Evolutionary conservation across 2,329 filamentous ascomycete species (phyloP), one percentile per base, ranked within the genome.

Genomic region (Pyrenophora teres): DNA sequence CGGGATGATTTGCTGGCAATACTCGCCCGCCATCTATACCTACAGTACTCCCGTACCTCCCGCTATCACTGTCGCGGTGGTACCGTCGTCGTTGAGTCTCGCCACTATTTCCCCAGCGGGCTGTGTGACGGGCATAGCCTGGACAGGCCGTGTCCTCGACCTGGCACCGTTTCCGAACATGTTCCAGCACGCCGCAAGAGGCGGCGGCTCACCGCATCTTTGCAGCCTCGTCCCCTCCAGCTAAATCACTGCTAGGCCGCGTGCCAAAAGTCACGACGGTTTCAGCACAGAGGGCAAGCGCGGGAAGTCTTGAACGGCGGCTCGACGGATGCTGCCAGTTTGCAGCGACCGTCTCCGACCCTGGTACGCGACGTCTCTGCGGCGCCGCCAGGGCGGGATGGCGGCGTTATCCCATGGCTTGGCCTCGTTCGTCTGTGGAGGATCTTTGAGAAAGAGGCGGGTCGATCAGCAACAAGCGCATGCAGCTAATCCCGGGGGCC

Each of bases 391-490:
- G 63, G 59, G 61, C 61, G 65, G 50, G 68, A 69, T 71, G 60
- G 66, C 68, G 68, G 65, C 67, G 69, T 67, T 62, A 56, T 60
- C 54, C 56, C 59, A 58, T 57, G 58, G 54, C 70, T 72, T 72
- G 70, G 69, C 67, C 57, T 60, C 52, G 62, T 66, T 67, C 59
- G 65, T 62, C 60, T 69, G 68, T 69, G 67, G 70, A 70, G 63
- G 69, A 72, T 72, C 69, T 67, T 46, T 67, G 50, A 54, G 52
- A 58, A 57, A 65, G 62, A 70, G 63, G 67, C 70, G 69, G 69
- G 71, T 72, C 71, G 71, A 73, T 73, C 71, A 71, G 62, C 60
- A 41, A 65, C 70, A 70, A 71, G 67, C 65, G 68, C 60, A 67
- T 72, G 68, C 69, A 71, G 67, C 69, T 68, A 70, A 71, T 50